Evolutionary conservation across 176 grass and related monocot genomes (phyloP).

Genomic region (Musa troglodytarum): DNA sequence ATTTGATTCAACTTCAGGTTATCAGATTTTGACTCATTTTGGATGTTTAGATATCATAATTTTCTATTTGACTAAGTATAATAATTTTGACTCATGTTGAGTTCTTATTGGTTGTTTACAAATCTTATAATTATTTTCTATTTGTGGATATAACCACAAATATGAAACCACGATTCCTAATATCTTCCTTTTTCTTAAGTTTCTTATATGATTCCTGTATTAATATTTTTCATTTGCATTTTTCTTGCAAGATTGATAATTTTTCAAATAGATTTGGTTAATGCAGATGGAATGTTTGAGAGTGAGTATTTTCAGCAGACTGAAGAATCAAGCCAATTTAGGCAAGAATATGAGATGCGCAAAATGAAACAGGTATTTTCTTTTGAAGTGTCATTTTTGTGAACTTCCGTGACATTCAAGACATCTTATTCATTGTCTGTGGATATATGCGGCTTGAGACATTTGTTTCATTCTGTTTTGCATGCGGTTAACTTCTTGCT

Average conservation of each 20-base stretch:
- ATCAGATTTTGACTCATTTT: not conserved
- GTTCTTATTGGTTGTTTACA: not conserved
- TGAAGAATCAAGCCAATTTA: slow-evolving; percentile 72
- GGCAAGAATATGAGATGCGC: slow-evolving; percentile 83
- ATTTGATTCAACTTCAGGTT: slow-evolving; percentile 70
- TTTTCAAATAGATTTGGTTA: not conserved
- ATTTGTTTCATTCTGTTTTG: too few species aligned
- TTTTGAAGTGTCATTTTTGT: not conserved
- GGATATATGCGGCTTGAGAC: too few species aligned
- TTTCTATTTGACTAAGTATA: too few species aligned
- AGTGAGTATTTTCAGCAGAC: slow-evolving; percentile 82
- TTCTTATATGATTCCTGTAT: not conserved
- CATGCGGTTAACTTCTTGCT: too few species aligned
- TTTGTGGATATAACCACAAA: too few species aligned
- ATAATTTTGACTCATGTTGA: too few species aligned
- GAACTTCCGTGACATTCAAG: not conserved
- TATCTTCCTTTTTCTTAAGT: not conserved
- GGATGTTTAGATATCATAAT: not conserved
- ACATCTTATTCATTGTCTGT: not conserved
- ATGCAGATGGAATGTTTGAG: slow-evolving; percentile 71
- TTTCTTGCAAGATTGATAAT: not conserved
- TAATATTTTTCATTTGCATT: not conserved
- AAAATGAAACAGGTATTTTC: slow-evolving; percentile 64
- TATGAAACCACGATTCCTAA: not conserved
- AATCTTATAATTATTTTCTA: too few species aligned